Evolutionary conservation across 179 eudicot species (phyloP).

Genomic region (Drosera spatulata): DNA sequence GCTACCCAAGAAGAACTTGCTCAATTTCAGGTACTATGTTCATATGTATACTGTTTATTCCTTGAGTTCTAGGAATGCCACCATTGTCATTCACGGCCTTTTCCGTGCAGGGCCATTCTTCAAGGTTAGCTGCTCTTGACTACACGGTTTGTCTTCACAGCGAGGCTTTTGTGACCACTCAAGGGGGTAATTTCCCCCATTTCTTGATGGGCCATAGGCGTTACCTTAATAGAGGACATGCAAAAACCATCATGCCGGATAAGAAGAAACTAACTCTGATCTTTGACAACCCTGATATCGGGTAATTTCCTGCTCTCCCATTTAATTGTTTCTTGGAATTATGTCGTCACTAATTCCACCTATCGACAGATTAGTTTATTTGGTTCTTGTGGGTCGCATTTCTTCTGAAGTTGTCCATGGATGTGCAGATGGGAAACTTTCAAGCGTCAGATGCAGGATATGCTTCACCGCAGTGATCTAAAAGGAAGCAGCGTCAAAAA

Average conservation of each 20-base stretch:
- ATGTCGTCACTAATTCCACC: background rate
- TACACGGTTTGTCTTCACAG: constrained; percentile 95
- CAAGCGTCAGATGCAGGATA: constrained; percentile 63
- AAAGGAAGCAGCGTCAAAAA: constrained; percentile 77
- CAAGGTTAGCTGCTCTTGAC: constrained; percentile 96
- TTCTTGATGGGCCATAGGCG: constrained; percentile 95
- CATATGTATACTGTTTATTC: background rate
- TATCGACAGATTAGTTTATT: background rate
- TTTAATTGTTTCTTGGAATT: background rate
- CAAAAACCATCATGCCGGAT: constrained; percentile 84
- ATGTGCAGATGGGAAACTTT: constrained; percentile 69
- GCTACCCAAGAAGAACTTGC: constrained; percentile 91
- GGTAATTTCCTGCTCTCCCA: constrained; percentile 29
- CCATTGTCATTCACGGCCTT: background rate
- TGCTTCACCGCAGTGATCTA: constrained; percentile 82
- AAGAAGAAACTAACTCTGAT: constrained; percentile 73
- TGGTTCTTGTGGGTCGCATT: background rate
- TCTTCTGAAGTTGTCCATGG: background rate
- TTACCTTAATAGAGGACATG: constrained; percentile 78
- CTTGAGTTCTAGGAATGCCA: background rate
- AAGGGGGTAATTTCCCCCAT: constrained; percentile 98
- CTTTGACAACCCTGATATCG: constrained; percentile 79
- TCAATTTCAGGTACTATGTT: constrained; percentile 55
- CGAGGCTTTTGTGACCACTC: constrained; percentile 91
- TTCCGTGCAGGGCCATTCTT: constrained; percentile 71